Evolutionary conservation across 257 asterid species (phyloP).

Genomic region (Solanum pennellii): DNA sequence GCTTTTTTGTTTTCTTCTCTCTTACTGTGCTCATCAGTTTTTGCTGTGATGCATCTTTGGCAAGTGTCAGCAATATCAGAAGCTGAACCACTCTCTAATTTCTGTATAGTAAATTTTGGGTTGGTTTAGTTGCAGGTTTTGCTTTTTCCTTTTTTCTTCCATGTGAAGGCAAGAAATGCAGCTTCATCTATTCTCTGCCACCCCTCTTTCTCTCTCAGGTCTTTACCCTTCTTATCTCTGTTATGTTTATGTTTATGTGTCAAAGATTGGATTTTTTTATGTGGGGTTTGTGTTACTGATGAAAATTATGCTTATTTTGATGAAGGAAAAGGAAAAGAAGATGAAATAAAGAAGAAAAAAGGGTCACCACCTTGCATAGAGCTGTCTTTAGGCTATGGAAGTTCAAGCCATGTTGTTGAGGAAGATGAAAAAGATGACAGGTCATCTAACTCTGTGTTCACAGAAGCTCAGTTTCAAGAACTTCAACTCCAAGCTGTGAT

Average conservation of each 20-base stretch:
- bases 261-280: background rate
- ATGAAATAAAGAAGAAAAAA: background rate
- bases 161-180: conserved; percentile 17
- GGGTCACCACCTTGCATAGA: conserved; percentile 12
- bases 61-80: background rate
- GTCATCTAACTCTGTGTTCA: conserved; percentile 10
- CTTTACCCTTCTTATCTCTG: background rate
- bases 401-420: background rate
- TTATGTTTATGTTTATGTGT: background rate
- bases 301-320: background rate
- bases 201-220: conserved; percentile 4
- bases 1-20: background rate
- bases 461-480: conserved; percentile 26
- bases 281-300: background rate
- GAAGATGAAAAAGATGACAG: conserved; percentile 10
- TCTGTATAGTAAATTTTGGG: background rate
- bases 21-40: background rate
- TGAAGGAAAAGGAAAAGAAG: conserved; percentile 6
- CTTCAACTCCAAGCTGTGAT: conserved; percentile 23
- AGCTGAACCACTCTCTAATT: background rate
- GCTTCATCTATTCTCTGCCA: background rate
- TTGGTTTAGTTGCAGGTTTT: background rate
- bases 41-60: background rate
- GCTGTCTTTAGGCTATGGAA: conserved; percentile 35
- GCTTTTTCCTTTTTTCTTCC: background rate